phyloP scores from a whole-genome alignment of 768 basidiomycete genomes.

The Cubamyces lactineus region DNA sequence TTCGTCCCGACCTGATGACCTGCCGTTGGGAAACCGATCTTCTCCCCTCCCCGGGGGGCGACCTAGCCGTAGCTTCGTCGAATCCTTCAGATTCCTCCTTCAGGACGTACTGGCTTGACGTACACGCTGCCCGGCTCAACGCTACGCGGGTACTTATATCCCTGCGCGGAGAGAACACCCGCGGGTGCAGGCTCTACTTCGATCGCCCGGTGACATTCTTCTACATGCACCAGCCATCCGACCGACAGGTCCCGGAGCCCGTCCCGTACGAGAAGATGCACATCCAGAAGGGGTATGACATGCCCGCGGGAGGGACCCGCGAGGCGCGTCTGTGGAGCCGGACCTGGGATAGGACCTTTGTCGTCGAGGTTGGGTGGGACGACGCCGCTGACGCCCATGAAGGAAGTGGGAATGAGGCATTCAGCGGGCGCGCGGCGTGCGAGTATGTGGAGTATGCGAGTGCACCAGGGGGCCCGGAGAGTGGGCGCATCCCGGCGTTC shows the following conservation, averaged over 20 bases:
- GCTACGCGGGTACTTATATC: constrained; percentile 49
- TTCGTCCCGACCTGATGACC: constrained; percentile 42
- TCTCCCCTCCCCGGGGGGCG: constrained; percentile 44
- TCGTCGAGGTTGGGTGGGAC: constrained; percentile 57
- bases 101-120: constrained; percentile 46
- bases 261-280: constrained; percentile 11
- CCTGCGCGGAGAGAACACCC: constrained; percentile 61
- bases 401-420: neutral
- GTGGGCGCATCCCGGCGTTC: constrained; percentile 63
- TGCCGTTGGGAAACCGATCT: constrained; percentile 53
- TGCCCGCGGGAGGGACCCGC: constrained; percentile 40
- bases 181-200: constrained; percentile 65
- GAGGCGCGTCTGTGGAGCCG: constrained; percentile 63
- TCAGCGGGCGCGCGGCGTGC: constrained; percentile 55
- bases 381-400: constrained; percentile 27
- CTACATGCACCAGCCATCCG: constrained; percentile 43
- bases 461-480: constrained; percentile 31
- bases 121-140: constrained; percentile 45
- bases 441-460: constrained; percentile 73
- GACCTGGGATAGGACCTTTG: constrained; percentile 56
- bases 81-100: neutral
- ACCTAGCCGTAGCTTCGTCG: neutral
- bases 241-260: constrained; percentile 25
- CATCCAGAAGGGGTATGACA: constrained; percentile 47
- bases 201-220: constrained; percentile 50